These are phyloP conservation scores for Elasticomyces elasticus DNA, from an alignment of 495 filamentous ascomycete genomes.

Conservation along the genomic window DNA sequence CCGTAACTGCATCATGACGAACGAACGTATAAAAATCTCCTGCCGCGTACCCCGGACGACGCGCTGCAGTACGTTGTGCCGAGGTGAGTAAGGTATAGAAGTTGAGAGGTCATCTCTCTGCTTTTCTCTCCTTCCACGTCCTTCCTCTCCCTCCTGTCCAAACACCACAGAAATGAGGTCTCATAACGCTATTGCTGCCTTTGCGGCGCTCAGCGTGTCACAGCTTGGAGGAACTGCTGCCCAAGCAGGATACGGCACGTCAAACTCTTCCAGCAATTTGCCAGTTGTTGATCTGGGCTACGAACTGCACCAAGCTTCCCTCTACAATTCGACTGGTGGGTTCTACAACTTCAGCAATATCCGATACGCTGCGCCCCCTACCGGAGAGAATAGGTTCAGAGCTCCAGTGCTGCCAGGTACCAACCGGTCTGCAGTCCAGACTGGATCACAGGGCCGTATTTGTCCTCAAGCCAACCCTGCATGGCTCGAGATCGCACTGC, in stretches of 20 bases:
- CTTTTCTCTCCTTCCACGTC: not conserved
- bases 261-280: slow-evolving; percentile 5
- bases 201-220: not conserved
- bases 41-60: not conserved
- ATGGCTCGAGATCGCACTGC: slow-evolving; percentile 33
- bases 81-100: not conserved
- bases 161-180: not conserved
- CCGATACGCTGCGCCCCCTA: slow-evolving; percentile 47
- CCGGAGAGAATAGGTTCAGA: slow-evolving; percentile 42
- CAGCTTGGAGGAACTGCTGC: not conserved
- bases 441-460: slow-evolving; percentile 37
- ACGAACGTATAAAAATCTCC: not conserved
- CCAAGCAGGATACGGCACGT: not conserved
- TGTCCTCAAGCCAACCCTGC: slow-evolving; percentile 43
- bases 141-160: not conserved
- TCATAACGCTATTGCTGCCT: not conserved
- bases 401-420: slow-evolving; percentile 34
- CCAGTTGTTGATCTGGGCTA: slow-evolving; percentile 46
- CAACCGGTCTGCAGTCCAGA: slow-evolving; percentile 33
- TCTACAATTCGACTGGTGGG: slow-evolving; percentile 35
- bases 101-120: not conserved
- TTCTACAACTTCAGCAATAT: slow-evolving; percentile 53
- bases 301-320: slow-evolving; percentile 39
- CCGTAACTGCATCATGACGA: not conserved
- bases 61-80: not conserved